These are phyloP conservation scores for Miamiensis avidus DNA, from an alignment of 169 alveolate genomes.

Conservation along the genomic window DNA sequence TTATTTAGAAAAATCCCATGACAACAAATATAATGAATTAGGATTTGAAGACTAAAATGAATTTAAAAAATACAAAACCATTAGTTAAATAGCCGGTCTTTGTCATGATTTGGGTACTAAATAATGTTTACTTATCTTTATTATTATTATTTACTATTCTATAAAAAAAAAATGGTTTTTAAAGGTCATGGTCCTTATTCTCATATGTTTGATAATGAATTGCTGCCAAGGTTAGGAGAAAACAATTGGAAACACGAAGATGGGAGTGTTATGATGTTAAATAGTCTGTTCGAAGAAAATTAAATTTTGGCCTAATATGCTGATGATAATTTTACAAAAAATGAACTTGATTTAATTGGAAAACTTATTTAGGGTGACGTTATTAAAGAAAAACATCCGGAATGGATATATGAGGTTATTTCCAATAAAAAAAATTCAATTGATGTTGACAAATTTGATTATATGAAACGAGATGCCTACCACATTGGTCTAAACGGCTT, in stretches of 20 bases:
- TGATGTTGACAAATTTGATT: conserved; percentile 93
- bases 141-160: too few species aligned
- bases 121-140: too few species aligned
- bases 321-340: conserved; percentile 43
- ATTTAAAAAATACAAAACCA: conserved; percentile 13
- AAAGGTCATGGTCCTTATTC: conserved; percentile 94
- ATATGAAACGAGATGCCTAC: conserved; percentile 87
- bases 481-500: conserved; percentile 17
- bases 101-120: conserved; percentile 83
- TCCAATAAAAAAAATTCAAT: conserved; percentile 87
- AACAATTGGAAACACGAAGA: conserved; percentile 70
- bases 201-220: conserved; percentile 84
- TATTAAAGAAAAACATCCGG: conserved; percentile 38
- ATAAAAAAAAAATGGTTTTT: too few species aligned
- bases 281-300: conserved; percentile 56
- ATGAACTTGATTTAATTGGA: conserved; percentile 44
- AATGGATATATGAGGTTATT: conserved; percentile 88
- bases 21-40: conserved; percentile 26
- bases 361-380: conserved; percentile 33
- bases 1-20: conserved; percentile 48
- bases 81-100: conserved; percentile 88
- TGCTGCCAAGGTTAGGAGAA: conserved; percentile 30
- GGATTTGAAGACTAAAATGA: conserved; percentile 25
- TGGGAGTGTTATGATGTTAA: conserved; percentile 68
- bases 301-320: conserved; percentile 46